Base-by-base conservation (phyloP, 345 rosid species). In the Sapria himalayana region DNA sequence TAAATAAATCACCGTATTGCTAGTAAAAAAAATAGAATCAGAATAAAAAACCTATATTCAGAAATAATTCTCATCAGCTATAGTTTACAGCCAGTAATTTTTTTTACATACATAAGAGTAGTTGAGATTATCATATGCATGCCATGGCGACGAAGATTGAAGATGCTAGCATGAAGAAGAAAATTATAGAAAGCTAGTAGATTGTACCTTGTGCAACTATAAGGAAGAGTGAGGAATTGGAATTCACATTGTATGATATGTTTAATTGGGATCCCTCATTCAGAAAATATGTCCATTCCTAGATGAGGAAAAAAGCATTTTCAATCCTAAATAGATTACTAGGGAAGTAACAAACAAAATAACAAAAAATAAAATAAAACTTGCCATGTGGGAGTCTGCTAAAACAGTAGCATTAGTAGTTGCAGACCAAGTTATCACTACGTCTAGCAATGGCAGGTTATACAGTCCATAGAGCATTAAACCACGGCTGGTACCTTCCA, bases 191-290 rank as follows among this genome's bases (percentile, higher is more conserved):
- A n/a, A n/a, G n/a, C n/a, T n/a, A n/a, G n/a, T n/a, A n/a, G n/a
- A n/a, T n/a, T n/a, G 22, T 75, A 89, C 99, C 99, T 77, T 89
- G 66, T 27, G 95, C 93, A 56, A 89, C 58, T 37, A 84, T 53
- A 40, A 89, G 79, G 41, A 65, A 76, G 24, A 79, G 50, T 31
- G 85, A 73, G 33, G 92, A 72, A 50, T 62, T 48, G 41, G 76
- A 63, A 51, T 59, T 74, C 54, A 84, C 67, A 6, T 36, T 55
- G 57, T 79, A 84, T 18, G 79, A 61, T 44, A 89, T 70, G 52
- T 71, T 77, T 10, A 89, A 50, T 23, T 74, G 76, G 42, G 93
- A 84, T 9, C 93, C 92, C 54, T 58, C 50, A 47, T 89, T 84
- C 46, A 89, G 66, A 59, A 56, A 73, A 62, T 65, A 65, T 50